A percentile compares a stretch with the other conserved stretches of the same genome.
Conservation (phyloP, 345 rosid species). For the Ceriops decandra region DNA sequence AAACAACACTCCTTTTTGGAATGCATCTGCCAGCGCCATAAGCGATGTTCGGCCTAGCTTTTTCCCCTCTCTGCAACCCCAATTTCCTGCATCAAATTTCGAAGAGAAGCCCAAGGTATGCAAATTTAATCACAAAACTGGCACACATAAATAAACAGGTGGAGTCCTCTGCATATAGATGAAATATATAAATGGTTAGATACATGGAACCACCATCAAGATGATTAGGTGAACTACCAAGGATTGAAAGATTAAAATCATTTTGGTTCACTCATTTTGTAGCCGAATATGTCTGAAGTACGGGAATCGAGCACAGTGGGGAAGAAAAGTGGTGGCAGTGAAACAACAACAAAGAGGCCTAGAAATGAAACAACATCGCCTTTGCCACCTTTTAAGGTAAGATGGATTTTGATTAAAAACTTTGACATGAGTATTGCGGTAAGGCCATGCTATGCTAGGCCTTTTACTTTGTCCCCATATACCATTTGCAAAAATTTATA, state of each 20-base stretch:
- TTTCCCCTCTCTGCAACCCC: slow-evolving; percentile 57
- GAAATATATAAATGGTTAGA: not conserved
- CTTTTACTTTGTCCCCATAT: not conserved
- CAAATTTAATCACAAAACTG: slow-evolving; percentile 9
- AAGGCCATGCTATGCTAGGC: not conserved
- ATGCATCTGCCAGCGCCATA: slow-evolving; percentile 47
- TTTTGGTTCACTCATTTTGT: slow-evolving; percentile 9
- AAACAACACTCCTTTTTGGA: slow-evolving; percentile 92
- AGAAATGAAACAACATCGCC: slow-evolving; percentile 71
- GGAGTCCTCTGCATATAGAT: not conserved
- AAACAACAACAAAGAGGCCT: slow-evolving; percentile 57
- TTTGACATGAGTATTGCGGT: not conserved
- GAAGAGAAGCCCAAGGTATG: slow-evolving; percentile 39
- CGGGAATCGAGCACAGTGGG: slow-evolving; percentile 41
- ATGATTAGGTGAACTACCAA: slow-evolving; percentile 24
- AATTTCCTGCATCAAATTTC: slow-evolving; percentile 39
- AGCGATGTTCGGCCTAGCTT: slow-evolving; percentile 54
- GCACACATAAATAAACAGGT: not conserved
- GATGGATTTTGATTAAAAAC: slow-evolving; percentile 14
- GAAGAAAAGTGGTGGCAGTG: slow-evolving; percentile 72
- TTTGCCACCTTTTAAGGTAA: slow-evolving; percentile 92
- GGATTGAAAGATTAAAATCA: slow-evolving; percentile 6
- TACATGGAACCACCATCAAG: not conserved
- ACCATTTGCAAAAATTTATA: not conserved
- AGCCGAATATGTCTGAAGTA: slow-evolving; percentile 48